A percentile compares a stretch with the other conserved stretches of the same genome.
These are phyloP conservation scores for Cercophora newfieldiana DNA, from an alignment of 495 filamentous ascomycete genomes.

Conservation along the genomic window DNA sequence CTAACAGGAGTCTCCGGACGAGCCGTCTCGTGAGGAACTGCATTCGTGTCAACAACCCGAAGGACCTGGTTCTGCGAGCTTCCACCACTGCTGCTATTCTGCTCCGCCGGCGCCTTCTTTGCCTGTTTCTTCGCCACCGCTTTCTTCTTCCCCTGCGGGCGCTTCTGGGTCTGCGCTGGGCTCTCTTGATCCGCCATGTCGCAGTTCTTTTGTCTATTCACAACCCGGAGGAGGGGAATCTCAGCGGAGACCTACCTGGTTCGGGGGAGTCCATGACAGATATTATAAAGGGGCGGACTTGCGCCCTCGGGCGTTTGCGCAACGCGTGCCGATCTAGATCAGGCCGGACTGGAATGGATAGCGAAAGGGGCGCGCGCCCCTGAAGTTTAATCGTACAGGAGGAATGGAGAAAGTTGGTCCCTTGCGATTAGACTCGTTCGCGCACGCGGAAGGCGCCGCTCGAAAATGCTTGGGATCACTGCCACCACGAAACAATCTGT, in stretches of 20 bases:
- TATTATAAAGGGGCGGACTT: not conserved
- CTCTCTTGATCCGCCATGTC: not conserved
- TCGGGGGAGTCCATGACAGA: not conserved
- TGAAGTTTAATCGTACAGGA: not conserved
- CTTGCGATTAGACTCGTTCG: not conserved
- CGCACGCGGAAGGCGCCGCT: not conserved
- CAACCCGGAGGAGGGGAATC: not conserved
- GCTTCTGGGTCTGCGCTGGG: not conserved
- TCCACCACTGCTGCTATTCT: not conserved
- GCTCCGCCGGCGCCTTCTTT: not conserved
- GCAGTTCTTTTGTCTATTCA: not conserved
- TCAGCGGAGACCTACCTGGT: not conserved
- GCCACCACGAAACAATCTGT: no score
- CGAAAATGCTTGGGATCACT: not conserved
- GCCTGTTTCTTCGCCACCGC: slow-evolving; percentile 1
- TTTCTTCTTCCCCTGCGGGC: slow-evolving; percentile 7
- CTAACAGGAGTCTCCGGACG: not conserved
- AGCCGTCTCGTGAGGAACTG: slow-evolving; percentile 13
- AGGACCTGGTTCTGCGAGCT: slow-evolving; percentile 4
- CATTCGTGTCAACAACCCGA: slow-evolving; percentile 23
- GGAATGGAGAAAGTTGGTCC: not conserved
- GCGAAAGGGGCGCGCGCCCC: not conserved
- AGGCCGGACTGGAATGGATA: not conserved
- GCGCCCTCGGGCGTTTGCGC: no score
- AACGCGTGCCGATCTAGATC: not conserved